Percentiles rank a stretch among this genome's conserved stretches.
These are phyloP conservation scores for Pseudogymnoascus sp. DNA, from an alignment of 2,329 filamentous ascomycete genomes.

Conservation along the genomic window DNA sequence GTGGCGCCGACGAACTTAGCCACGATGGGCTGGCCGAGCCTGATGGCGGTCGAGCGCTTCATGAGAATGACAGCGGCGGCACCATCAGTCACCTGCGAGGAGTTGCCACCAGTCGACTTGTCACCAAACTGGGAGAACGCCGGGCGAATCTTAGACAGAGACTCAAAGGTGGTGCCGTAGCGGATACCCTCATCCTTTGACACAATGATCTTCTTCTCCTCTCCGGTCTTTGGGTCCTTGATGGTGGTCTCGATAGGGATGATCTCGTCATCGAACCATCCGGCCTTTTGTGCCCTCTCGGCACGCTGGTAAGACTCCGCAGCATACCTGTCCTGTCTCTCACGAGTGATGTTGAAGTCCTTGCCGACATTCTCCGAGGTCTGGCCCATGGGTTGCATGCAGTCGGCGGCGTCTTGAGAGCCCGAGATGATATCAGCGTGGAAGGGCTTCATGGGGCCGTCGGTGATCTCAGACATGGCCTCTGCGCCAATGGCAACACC, in stretches of 20 bases:
- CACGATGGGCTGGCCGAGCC: constrained; percentile 82
- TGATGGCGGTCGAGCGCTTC: constrained; percentile 84
- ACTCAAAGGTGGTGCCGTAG: constrained; percentile 80
- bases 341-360: constrained; percentile 79
- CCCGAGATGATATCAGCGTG: constrained; percentile 67
- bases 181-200: constrained; percentile 86
- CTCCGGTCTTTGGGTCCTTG: constrained; percentile 76
- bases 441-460: constrained; percentile 65
- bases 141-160: constrained; percentile 73
- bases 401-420: constrained; percentile 71
- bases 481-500: constrained; percentile 87
- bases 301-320: constrained; percentile 83
- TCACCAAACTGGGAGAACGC: constrained; percentile 89
- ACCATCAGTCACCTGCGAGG: constrained; percentile 90
- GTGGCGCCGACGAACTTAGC: constrained; percentile 93
- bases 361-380: constrained; percentile 92
- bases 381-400: constrained; percentile 95
- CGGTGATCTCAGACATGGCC: constrained; percentile 72
- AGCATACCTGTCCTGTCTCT: constrained; percentile 77
- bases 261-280: constrained; percentile 92
- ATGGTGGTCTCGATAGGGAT: constrained; percentile 75
- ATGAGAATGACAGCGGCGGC: constrained; percentile 85
- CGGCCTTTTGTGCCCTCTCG: constrained; percentile 82
- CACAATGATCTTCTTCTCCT: constrained; percentile 69
- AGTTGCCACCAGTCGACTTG: constrained; percentile 85